A percentile compares a stretch with the other conserved stretches of the same genome.
Evolutionary conservation across 2,329 filamentous ascomycete genomes (phyloP).

Genomic region (Ascochyta fabae): DNA sequence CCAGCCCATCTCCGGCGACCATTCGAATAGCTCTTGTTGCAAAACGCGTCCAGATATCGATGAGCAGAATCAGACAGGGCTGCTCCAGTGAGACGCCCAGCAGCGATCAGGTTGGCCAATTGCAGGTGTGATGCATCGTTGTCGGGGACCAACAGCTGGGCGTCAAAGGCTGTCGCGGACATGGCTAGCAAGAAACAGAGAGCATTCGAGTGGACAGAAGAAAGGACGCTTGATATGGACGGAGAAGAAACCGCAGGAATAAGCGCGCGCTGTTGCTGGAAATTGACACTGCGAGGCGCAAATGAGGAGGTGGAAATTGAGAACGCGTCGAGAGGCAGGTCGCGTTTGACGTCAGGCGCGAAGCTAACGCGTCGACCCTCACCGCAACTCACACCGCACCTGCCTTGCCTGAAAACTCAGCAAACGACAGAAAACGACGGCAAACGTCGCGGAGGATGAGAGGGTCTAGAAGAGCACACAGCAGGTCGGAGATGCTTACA

Average conservation of each 20-base stretch:
- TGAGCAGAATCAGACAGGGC: conserved; percentile 25
- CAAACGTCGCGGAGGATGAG: not conserved
- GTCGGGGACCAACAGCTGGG: conserved; percentile 31
- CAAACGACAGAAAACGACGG: not conserved
- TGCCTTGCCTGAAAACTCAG: conserved; percentile 1
- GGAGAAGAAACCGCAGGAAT: conserved; percentile 6
- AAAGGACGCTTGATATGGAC: conserved; percentile 2
- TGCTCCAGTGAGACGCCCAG: conserved; percentile 12
- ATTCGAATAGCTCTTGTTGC: conserved; percentile 22
- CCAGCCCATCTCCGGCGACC: conserved; percentile 41
- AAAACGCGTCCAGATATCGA: conserved; percentile 38
- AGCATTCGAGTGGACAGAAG: conserved; percentile 11
- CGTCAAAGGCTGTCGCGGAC: conserved; percentile 26
- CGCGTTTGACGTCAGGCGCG: conserved; percentile 29
- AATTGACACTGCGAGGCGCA: conserved; percentile 13
- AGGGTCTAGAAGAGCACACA: not conserved
- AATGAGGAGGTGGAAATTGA: conserved; percentile 15
- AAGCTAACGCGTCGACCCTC: conserved; percentile 17
- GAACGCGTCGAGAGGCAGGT: conserved; percentile 14
- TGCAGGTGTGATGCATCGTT: conserved; percentile 23
- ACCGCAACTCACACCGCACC: conserved; percentile 15
- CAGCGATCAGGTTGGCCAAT: conserved; percentile 27
- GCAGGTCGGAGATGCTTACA: not conserved
- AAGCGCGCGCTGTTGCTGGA: conserved; percentile 11
- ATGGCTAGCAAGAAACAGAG: conserved; percentile 13